Base-by-base conservation (phyloP, 768 basidiomycete species). In the Amyloporia xantha region DNA sequence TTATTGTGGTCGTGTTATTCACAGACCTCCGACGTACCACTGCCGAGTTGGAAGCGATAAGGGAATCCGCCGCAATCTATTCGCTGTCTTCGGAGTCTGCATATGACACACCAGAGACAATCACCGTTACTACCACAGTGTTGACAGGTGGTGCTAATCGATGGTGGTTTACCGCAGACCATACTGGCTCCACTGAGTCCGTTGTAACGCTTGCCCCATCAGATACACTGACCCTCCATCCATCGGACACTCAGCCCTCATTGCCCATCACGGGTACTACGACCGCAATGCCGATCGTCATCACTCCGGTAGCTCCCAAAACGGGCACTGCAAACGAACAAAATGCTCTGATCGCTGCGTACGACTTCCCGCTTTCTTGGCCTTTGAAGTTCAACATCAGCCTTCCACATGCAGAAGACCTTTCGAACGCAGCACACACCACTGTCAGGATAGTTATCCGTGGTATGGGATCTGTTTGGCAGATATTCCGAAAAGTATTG, bases 401-500 rank as follows among this genome's bases (percentile, higher is more conserved):
- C 30, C 30, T 15, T 33, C 7, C 15, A 33, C 30, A 7, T 15
- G 9, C 7, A 7, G 15, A 7, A 33, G 30, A 33, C 30, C 15
- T 44, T 15, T 60, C 66, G 9, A 71, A 71, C 62, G 59, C 66
- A n/a, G 58, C 61, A 21, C 53, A 57, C 9, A 54, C 55, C 20
- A 57, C 61, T 5, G 51, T 55, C 53, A 59, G 59, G 50, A 68
- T 66, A 37, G 50, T 78, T n/a, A 56, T 71, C 48, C 59, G 63
- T 26, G 65, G 72, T 4, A 46, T 75, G 41, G 68, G 68, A 43
- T 62, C 65, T 15, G 62, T 74, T 4, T 82, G 76, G 76, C 65
- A 71, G 49, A 44, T 79, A n/a, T 59, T 74, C 37, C 66, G 72
- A 55, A 75, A 62, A 63, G 63, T 71, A 21, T 75, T 78, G 57